A percentile compares a stretch with the other conserved stretches of the same genome.
Conservation (phyloP, 768 basidiomycete species). For the Candolleomyces eurysporus region DNA sequence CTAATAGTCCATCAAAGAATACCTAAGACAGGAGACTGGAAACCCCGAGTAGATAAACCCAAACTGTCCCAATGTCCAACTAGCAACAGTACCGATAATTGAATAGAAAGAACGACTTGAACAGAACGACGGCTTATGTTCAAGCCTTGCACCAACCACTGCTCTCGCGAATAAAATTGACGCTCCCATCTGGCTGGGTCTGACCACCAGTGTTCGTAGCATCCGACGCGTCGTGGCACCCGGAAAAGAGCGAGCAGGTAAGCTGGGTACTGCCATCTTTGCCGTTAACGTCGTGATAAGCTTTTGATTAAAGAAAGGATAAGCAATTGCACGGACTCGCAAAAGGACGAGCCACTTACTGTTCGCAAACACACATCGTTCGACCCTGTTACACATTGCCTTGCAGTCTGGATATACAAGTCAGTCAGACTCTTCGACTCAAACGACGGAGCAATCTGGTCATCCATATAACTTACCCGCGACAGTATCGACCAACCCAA, state of each 20-base stretch:
- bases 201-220: constrained; percentile 44
- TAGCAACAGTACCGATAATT: no score
- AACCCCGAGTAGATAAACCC: no score
- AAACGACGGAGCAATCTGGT: neutral
- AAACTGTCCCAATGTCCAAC: no score
- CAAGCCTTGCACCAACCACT: constrained; percentile 41
- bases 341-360: constrained; percentile 23
- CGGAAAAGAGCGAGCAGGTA: constrained; percentile 42
- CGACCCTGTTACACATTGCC: constrained; percentile 41
- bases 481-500: constrained; percentile 43
- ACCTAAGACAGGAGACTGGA: no score
- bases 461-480: constrained; percentile 26
- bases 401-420: constrained; percentile 32
- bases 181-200: constrained; percentile 39
- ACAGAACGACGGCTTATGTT: neutral
- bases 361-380: constrained; percentile 41
- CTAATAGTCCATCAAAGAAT: no score
- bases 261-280: constrained; percentile 44
- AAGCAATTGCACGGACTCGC: neutral
- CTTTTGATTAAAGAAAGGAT: constrained; percentile 17
- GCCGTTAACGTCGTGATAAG: constrained; percentile 47
- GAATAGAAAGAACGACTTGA: no score
- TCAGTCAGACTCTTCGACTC: neutral
- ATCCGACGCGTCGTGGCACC: constrained; percentile 35
- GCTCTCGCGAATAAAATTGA: constrained; percentile 41